Evolutionary conservation across 2,329 filamentous ascomycete genomes (phyloP).

Genomic region (Colletotrichum abscissum): DNA sequence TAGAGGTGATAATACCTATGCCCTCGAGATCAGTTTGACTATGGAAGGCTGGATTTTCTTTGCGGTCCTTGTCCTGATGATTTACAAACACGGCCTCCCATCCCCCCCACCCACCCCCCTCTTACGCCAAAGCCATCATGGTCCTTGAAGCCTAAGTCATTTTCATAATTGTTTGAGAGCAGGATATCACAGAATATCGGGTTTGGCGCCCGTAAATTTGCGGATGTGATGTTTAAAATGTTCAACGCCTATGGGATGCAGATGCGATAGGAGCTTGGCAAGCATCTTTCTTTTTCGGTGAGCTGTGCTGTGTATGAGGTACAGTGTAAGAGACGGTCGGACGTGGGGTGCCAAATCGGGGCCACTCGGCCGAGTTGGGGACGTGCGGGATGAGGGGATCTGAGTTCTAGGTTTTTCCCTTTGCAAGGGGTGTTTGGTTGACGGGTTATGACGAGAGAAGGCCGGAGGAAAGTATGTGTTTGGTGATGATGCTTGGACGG

Average conservation of each 20-base stretch:
- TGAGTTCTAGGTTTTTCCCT: background rate
- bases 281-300: background rate
- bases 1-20: too few species aligned
- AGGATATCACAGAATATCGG: background rate
- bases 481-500: background rate
- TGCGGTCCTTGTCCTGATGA: background rate
- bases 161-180: background rate
- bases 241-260: background rate
- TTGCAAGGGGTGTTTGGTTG: too few species aligned
- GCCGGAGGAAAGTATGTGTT: too few species aligned
- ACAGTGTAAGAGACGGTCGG: background rate
- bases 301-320: too few species aligned
- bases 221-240: too few species aligned
- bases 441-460: too few species aligned
- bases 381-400: background rate
- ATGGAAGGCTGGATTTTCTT: background rate
- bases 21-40: too few species aligned
- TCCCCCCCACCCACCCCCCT: too few species aligned
- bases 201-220: background rate
- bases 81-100: background rate
- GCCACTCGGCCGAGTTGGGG: background rate
- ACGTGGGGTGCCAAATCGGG: background rate
- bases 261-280: background rate
- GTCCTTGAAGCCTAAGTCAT: background rate
- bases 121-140: background rate